Conservation (phyloP, 2,329 filamentous ascomycete genomes). For the Penicillium concentricum region DNA sequence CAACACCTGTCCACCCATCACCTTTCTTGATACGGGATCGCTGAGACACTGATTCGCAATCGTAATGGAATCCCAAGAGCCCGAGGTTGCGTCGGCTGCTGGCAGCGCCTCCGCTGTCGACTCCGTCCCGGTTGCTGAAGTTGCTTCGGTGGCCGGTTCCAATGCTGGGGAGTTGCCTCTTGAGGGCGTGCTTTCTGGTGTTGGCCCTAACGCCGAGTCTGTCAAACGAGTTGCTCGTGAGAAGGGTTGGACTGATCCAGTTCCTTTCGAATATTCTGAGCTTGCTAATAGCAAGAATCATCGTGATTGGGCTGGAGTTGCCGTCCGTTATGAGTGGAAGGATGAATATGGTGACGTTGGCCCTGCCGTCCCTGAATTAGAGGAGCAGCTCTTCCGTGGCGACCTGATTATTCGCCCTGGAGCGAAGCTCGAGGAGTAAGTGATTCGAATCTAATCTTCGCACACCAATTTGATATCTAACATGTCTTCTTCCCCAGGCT, state of each 20-base stretch:
- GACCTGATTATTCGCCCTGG: slow-evolving; percentile 55
- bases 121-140: neutral
- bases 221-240: slow-evolving; percentile 29
- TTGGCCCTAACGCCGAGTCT: slow-evolving; percentile 19
- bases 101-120: neutral
- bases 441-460: slow-evolving; percentile 7
- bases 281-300: slow-evolving; percentile 28
- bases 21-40: too few species aligned
- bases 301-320: slow-evolving; percentile 55
- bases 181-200: neutral
- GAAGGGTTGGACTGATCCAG: slow-evolving; percentile 40
- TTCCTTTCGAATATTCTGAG: slow-evolving; percentile 38
- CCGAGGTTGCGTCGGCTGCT: neutral
- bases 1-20: too few species aligned
- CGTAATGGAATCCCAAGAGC: neutral
- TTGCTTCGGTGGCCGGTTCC: neutral
- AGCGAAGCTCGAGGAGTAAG: slow-evolving; percentile 63
- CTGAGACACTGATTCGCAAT: too few species aligned
- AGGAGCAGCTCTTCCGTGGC: slow-evolving; percentile 69
- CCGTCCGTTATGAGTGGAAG: slow-evolving; percentile 76
- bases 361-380: slow-evolving; percentile 67
- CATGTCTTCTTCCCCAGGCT: slow-evolving; percentile 5
- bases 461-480: neutral
- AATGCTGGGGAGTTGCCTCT: neutral
- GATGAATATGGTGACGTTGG: slow-evolving; percentile 86